A percentile compares a stretch with the other conserved stretches of the same genome.
Conservation (phyloP, 2,329 filamentous ascomycete genomes). For the Aspergillus sp. region DNA sequence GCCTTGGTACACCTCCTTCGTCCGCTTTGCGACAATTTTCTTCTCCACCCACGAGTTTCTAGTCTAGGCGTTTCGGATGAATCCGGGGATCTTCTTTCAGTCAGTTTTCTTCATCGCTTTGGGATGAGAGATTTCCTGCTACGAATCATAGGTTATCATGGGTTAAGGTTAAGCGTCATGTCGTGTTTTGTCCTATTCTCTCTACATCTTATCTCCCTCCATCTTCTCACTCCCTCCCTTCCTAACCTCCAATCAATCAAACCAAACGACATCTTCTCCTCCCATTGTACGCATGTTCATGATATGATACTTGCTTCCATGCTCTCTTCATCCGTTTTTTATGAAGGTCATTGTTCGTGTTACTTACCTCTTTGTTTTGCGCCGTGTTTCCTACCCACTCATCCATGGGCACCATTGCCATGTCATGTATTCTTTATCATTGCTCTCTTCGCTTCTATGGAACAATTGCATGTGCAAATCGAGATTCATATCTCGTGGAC, state of each 20-base stretch:
- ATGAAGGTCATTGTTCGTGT: slow-evolving; percentile 19
- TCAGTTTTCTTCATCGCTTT: slow-evolving; percentile 12
- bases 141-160: slow-evolving; percentile 8
- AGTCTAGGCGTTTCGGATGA: slow-evolving; percentile 30
- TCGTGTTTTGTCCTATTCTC: slow-evolving; percentile 15
- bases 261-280: not conserved
- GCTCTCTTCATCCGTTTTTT: slow-evolving; percentile 12
- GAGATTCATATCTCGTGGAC: not conserved
- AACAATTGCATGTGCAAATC: not conserved
- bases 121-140: slow-evolving; percentile 2
- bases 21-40: slow-evolving; percentile 39
- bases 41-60: slow-evolving; percentile 39
- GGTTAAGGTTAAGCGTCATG: slow-evolving; percentile 15
- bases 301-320: not conserved
- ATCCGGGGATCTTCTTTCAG: slow-evolving; percentile 9
- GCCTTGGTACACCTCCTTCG: slow-evolving; percentile 29
- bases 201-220: slow-evolving; percentile 18
- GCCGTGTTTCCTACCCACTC: not conserved
- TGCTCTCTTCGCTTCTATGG: not conserved
- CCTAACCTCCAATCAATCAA: not conserved
- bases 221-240: slow-evolving; percentile 8
- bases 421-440: slow-evolving; percentile 9
- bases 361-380: slow-evolving; percentile 12
- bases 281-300: slow-evolving; percentile 6
- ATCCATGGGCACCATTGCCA: slow-evolving; percentile 3